A percentile compares a stretch with the other conserved stretches of the same genome.
Conservation (phyloP, 805 yeast species). For the Yarrowia porcina region DNA sequence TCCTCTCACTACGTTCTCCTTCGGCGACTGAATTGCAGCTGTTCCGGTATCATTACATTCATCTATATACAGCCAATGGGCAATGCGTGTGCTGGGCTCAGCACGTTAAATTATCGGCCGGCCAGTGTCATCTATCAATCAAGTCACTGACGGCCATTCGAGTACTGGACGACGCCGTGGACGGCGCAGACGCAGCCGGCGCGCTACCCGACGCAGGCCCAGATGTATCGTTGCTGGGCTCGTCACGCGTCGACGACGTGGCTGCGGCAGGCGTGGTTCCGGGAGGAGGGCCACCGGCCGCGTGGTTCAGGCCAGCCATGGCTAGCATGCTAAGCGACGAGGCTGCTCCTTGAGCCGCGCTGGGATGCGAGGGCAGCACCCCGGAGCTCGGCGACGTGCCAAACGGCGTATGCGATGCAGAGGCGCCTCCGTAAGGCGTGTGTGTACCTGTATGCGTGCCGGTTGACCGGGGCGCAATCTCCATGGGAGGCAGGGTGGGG, state of each 20-base stretch:
- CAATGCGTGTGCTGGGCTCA: neutral
- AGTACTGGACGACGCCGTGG: neutral
- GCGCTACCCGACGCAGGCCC: neutral
- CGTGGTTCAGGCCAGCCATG: slow-evolving; percentile 23
- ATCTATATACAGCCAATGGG: slow-evolving; percentile 26
- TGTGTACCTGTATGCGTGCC: slow-evolving; percentile 26
- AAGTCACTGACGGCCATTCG: slow-evolving; percentile 23
- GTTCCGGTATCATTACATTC: slow-evolving; percentile 22
- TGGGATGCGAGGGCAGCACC: neutral
- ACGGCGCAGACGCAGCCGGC: neutral
- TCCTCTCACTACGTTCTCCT: neutral
- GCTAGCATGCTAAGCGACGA: slow-evolving; percentile 15
- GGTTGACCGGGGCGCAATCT: slow-evolving; percentile 25
- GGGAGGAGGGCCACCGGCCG: neutral
- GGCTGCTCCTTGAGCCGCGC: slow-evolving; percentile 1
- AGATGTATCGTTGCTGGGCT: neutral
- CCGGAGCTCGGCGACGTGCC: slow-evolving; percentile 24
- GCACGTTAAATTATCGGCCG: slow-evolving; percentile 17
- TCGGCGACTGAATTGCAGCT: too few relatives aligned
- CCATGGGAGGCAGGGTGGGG: slow-evolving; percentile 33
- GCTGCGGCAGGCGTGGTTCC: neutral
- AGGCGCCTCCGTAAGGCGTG: slow-evolving; percentile 18
- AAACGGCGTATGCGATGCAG: slow-evolving; percentile 18
- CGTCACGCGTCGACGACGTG: slow-evolving; percentile 6
- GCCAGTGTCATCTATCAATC: slow-evolving; percentile 15